These are phyloP conservation scores for Leccinum griseonigrum DNA, from an alignment of 1,284 basidiomycete genomes.

Conservation along the genomic window DNA sequence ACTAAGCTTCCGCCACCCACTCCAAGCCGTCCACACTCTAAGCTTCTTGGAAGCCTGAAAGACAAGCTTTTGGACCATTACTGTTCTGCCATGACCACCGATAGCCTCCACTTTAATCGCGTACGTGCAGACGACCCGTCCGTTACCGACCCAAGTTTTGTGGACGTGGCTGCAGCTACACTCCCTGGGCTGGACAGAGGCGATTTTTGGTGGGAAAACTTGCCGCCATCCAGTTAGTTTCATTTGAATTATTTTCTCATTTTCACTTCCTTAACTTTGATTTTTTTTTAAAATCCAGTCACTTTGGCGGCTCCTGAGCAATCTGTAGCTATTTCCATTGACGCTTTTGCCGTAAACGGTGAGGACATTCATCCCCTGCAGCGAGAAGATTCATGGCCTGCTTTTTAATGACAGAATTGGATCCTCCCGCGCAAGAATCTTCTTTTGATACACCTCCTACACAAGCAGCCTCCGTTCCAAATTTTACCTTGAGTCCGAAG, in stretches of 20 bases:
- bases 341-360: no score
- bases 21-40: not conserved
- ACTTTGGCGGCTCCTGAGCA: no score
- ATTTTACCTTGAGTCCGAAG: no score
- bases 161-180: not conserved
- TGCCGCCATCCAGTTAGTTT: not conserved
- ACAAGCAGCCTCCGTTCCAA: no score
- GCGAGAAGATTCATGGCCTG: no score
- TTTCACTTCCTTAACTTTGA: not conserved
- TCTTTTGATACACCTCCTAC: no score
- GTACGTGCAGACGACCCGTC: not conserved
- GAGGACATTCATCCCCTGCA: no score
- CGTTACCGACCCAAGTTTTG: not conserved
- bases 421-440: no score
- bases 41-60: not conserved
- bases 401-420: no score
- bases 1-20: not conserved
- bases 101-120: not conserved
- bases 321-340: no score
- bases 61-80: not conserved
- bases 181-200: not conserved
- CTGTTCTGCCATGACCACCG: not conserved
- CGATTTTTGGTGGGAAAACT: not conserved
- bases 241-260: not conserved
- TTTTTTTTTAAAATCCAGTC: no score